Base-by-base conservation (phyloP, 2,329 filamentous ascomycete species). In the Cladosporium sp. region DNA sequence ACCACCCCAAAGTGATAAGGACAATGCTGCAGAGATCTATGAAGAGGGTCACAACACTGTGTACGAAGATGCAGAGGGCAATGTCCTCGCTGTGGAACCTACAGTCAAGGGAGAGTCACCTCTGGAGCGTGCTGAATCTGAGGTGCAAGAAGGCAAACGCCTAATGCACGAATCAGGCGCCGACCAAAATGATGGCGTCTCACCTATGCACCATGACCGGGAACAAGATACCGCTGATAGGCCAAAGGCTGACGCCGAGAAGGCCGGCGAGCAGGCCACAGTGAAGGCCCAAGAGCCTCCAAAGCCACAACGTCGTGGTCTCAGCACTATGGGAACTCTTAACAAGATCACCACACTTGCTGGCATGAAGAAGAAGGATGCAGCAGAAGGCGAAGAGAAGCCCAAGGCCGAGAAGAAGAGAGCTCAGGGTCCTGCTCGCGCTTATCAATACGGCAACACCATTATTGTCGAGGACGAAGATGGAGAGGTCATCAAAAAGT, bases 381-480 rank as follows among this genome's bases (percentile, higher is more conserved):
- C 46, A 5, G 21, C 30, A 54, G 71, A 79, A 14, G 70, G 46
- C 10, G 67, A 64, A 16, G 70, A 75, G 36, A 71, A 75, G 60
- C 69, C 73, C 28, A 78, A 78, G 54, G 72, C 77, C 13, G 76
- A 77, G 51, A 74, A 76, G 32, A 80, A 83, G 43, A 83, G 86
- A 61, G 85, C 81, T 69, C 84, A 88, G 69, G 90, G 90, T 64
- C 90, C 91, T 14, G 92, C 92, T n/a, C 83, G 89, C 57, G 91
- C 91, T 5, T 96, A 93, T 75, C 91, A 93, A 70, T 94, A 92
- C 73, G 92, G 92, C 68, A 93, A 92, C 75, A 93, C 91, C 81
- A 92, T 96, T 69, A 94, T 96, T 74, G 90, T 96, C 18, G 91
- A 96, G 79, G 91, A 96, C 68, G 90, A 91, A 76, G 89, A 93